These are phyloP conservation scores for Penicillium robsamsonii DNA, from an alignment of 495 filamentous ascomycete genomes.

Conservation along the genomic window DNA sequence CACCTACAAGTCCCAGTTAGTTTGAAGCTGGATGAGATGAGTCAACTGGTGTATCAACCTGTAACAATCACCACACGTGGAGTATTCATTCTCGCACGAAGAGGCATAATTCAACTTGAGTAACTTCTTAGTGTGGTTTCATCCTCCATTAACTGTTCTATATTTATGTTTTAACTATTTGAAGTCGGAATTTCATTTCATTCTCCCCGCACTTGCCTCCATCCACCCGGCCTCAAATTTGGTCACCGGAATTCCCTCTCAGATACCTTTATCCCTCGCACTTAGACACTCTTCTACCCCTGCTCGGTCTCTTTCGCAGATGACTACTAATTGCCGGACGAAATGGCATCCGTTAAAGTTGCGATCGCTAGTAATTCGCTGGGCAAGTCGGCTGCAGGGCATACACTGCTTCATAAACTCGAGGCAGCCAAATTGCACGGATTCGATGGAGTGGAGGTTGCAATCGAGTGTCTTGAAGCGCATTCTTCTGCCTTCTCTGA, in stretches of 20 bases:
- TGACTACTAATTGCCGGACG: background rate
- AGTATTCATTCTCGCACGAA: background rate
- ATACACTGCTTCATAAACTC: conserved; percentile 16
- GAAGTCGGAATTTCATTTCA: background rate
- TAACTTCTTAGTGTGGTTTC: background rate
- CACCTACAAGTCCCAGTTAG: background rate
- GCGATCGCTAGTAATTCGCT: conserved; percentile 19
- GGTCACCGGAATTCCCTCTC: background rate
- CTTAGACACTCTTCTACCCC: no score
- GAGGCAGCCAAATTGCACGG: conserved; percentile 16
- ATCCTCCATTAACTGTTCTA: background rate
- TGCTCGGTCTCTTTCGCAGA: no score
- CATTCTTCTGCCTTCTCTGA: conserved; percentile 9
- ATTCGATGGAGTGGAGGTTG: conserved; percentile 18
- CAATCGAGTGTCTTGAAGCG: conserved; percentile 19
- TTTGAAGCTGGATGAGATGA: background rate
- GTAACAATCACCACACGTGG: background rate
- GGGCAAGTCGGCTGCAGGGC: conserved; percentile 16
- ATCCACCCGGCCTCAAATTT: background rate
- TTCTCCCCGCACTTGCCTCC: no score
- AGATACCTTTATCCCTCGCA: no score
- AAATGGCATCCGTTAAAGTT: conserved; percentile 14
- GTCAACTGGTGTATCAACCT: background rate
- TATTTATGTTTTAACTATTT: background rate
- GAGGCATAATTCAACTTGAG: background rate